Evolutionary conservation across 768 basidiomycete species (phyloP), one percentile per base, ranked within the genome.

Genomic region (Cystobasidium ongulense): DNA sequence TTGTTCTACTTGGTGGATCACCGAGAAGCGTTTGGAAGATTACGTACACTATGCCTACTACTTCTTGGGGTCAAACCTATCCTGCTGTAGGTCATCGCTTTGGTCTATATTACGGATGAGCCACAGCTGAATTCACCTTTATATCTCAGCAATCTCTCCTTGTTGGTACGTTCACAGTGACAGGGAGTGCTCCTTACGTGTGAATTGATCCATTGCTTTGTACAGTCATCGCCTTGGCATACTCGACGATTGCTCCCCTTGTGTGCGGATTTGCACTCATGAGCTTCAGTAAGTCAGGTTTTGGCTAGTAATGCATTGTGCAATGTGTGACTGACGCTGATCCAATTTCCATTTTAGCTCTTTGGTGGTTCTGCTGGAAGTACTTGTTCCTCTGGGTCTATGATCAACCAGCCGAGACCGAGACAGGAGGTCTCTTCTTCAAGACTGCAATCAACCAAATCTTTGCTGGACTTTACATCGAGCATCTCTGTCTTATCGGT

Each of bases 381-480:
- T 92, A 92, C 77, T 50, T 68, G 2, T 70, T 75, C 67, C 66
- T 72, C 23, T 75, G 72, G 67, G 78, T 77, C 35, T 65, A 74
- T 63, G 76, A 79, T 74, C 76, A 71, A 31, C 77, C 74, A n/a
- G 46, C 75, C 0, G 72, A 68, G 4, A 64, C 61, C 33, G 79
- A 79, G 67, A 79, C 79, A 1, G 95, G 95, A 41, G 96, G 96
- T 0, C 80, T 91, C 62, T 98, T 96, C 84, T 98, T 92, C 85
- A 94, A 94, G 27, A 90, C 88, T 81, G 95, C 96, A 3, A 86
- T 98, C 31, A 88, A 90, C 62, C 96, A 98, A 79, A 79, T 95
- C 35, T 97, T 98, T 76, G 91, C 93, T 25, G 96, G 95, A 1
- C 78, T 98, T 80, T 99, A 99, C 80, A 85, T 99, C 54, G 87